Conservation (phyloP, 129 eudicot genomes). For the Chrysanthemum makinoi region DNA sequence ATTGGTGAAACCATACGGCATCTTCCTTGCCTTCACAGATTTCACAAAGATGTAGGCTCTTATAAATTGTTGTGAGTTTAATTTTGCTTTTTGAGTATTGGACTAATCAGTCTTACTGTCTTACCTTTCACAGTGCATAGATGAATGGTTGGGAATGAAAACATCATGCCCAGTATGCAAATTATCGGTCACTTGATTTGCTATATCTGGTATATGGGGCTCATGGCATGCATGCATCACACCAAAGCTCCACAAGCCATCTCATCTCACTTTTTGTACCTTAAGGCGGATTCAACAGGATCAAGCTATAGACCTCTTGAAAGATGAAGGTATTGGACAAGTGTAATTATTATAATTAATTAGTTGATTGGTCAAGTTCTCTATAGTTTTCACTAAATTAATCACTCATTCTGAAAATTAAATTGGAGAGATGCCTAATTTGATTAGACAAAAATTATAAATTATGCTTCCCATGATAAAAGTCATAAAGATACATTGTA, state of each 20-base stretch:
- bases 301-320: slow-evolving; percentile 11
- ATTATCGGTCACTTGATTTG: slow-evolving; percentile 66
- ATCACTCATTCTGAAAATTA: slow-evolving; percentile 3
- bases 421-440: not conserved
- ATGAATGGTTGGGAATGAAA: slow-evolving; percentile 86
- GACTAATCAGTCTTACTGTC: not conserved
- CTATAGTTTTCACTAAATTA: slow-evolving; percentile 9
- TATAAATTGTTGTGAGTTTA: not conserved
- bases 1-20: slow-evolving; percentile 88
- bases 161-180: slow-evolving; percentile 96
- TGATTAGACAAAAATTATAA: slow-evolving; percentile 14
- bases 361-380: slow-evolving; percentile 21
- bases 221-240: not conserved
- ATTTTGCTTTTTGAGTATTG: not conserved
- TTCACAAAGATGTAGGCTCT: slow-evolving; percentile 87
- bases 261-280: no score
- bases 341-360: not conserved
- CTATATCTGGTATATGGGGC: not conserved
- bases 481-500: slow-evolving; percentile 8
- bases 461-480: not conserved
- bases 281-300: not conserved
- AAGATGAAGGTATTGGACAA: slow-evolving; percentile 5
- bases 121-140: slow-evolving; percentile 69
- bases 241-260: no score
- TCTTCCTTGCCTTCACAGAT: slow-evolving; percentile 92